Evolutionary conservation across 2,329 filamentous ascomycete genomes (phyloP).

Genomic region (Grosmannia serpens): DNA sequence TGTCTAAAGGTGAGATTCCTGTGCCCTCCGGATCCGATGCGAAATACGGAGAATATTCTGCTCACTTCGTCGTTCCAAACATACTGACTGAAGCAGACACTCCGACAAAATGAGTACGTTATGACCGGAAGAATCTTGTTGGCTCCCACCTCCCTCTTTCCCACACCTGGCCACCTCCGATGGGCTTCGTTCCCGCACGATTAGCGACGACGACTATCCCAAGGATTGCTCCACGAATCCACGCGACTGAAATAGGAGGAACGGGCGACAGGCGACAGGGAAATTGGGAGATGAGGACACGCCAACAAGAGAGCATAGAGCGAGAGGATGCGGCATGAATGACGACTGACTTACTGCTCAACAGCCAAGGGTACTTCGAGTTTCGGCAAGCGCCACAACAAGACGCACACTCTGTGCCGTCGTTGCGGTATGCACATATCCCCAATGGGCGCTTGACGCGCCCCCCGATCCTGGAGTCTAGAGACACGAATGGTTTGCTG

Average conservation of each 20-base stretch:
- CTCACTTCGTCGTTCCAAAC: background rate
- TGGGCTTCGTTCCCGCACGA: slow-evolving; percentile 7
- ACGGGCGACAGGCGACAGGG: background rate
- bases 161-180: slow-evolving; percentile 8
- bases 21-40: background rate
- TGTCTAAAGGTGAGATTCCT: slow-evolving; percentile 4
- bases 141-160: background rate
- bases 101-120: slow-evolving; percentile 48
- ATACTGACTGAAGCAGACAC: slow-evolving; percentile 14
- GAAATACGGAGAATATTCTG: background rate
- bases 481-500: background rate
- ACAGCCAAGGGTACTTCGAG: slow-evolving; percentile 47
- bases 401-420: slow-evolving; percentile 96
- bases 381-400: slow-evolving; percentile 64
- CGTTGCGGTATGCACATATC: slow-evolving; percentile 72
- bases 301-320: background rate
- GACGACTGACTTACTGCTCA: background rate
- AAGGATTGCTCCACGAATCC: background rate
- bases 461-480: background rate
- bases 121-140: background rate
- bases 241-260: slow-evolving; percentile 14
- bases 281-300: background rate
- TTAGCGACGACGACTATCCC: background rate
- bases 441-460: background rate
- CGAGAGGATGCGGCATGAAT: background rate